phyloP scores from a whole-genome alignment of 2,329 filamentous ascomycete species.

The Fusarium tuaranense region DNA sequence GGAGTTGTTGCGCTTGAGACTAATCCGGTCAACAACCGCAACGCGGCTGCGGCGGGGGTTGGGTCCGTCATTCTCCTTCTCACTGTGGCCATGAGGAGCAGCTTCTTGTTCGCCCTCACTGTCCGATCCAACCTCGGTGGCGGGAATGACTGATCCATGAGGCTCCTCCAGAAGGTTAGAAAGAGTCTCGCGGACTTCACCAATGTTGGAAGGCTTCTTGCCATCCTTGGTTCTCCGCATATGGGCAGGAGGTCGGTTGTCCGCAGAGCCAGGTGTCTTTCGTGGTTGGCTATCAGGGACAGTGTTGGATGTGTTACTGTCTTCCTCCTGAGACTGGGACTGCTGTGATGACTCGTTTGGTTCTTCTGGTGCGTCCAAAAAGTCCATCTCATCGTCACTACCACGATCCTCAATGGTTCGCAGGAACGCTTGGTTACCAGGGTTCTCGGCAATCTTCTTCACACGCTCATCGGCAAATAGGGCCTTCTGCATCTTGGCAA shows the following conservation, averaged over 20 bases:
- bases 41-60: slow-evolving; percentile 52
- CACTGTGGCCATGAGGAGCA: slow-evolving; percentile 43
- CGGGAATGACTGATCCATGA: slow-evolving; percentile 61
- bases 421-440: slow-evolving; percentile 90
- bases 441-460: slow-evolving; percentile 89
- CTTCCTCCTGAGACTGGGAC: slow-evolving; percentile 48
- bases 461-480: slow-evolving; percentile 90
- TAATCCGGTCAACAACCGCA: slow-evolving; percentile 78
- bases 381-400: slow-evolving; percentile 80
- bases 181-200: slow-evolving; percentile 85
- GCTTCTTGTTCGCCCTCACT: slow-evolving; percentile 54
- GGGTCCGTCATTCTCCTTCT: slow-evolving; percentile 64
- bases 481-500: slow-evolving; percentile 91
- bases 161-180: slow-evolving; percentile 85
- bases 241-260: slow-evolving; percentile 68
- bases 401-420: slow-evolving; percentile 88
- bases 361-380: slow-evolving; percentile 66
- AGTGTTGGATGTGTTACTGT: slow-evolving; percentile 47
- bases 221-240: slow-evolving; percentile 70
- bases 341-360: slow-evolving; percentile 51
- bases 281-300: slow-evolving; percentile 66
- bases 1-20: slow-evolving; percentile 69
- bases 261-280: slow-evolving; percentile 52
- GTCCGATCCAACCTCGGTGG: slow-evolving; percentile 52
- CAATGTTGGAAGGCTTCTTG: slow-evolving; percentile 78